phyloP scores from a whole-genome alignment of 495 filamentous ascomycete genomes.

The Lasiosphaeria ovina region DNA sequence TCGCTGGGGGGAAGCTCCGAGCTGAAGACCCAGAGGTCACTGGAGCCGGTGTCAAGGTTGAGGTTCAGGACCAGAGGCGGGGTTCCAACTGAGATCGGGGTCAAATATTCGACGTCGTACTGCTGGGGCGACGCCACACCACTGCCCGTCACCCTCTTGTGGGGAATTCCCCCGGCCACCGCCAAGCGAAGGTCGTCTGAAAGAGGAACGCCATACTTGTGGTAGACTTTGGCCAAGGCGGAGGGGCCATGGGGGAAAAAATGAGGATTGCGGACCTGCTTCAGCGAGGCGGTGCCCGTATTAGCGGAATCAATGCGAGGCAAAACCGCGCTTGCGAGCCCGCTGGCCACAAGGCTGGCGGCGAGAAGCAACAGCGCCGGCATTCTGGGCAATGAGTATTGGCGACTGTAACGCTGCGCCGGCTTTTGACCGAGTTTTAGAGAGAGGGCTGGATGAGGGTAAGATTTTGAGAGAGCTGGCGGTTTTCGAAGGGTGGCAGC shows the following conservation, averaged over 20 bases:
- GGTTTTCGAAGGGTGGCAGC: too few species aligned
- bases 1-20: conserved; percentile 24
- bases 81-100: conserved; percentile 63
- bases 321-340: conserved; percentile 34
- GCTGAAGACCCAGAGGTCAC: conserved; percentile 63
- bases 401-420: background rate
- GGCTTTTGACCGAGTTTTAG: too few species aligned
- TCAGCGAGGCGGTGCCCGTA: conserved; percentile 38
- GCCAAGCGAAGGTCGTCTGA: conserved; percentile 23
- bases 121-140: conserved; percentile 54
- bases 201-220: conserved; percentile 53
- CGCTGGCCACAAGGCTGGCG: conserved; percentile 41
- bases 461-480: too few species aligned
- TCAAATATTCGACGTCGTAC: conserved; percentile 64
- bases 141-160: conserved; percentile 25
- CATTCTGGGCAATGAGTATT: conserved; percentile 7
- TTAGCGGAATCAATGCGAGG: conserved; percentile 25
- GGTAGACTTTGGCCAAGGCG: conserved; percentile 55
- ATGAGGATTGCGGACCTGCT: conserved; percentile 49
- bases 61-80: conserved; percentile 58
- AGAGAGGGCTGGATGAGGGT: too few species aligned
- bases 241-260: conserved; percentile 47
- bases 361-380: conserved; percentile 14
- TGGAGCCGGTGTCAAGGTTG: conserved; percentile 74
- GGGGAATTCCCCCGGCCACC: background rate